Base-by-base conservation (phyloP, 257 asterid genomes). In the Petrea volubilis region DNA sequence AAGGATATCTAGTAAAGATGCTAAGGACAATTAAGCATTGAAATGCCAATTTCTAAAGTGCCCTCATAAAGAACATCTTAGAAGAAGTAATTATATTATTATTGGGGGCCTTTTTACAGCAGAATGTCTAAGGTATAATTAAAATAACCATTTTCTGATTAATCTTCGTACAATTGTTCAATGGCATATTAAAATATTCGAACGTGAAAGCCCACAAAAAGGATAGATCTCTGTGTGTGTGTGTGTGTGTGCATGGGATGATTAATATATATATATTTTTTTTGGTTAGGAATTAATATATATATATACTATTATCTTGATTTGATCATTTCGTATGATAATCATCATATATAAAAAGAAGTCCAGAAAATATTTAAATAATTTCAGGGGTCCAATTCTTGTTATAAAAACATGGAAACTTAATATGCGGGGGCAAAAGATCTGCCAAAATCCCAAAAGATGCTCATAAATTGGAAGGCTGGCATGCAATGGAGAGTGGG, bases 1-100 rank as follows among this genome's bases (percentile, higher is more conserved):
- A 70, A 77, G 79, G 88, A 80, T 83, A 85, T 87, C 93, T 81
- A 79, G 62, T 79, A 80, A 89, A 89, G 91, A 86, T 76, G 72
- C 77, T 74, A 80, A 82, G 79, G 79, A 86, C 88, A 79, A 71
- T 61, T 68, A 70, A 64, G 40, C 73, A 47, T 52, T 64, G 56
- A 60, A 73, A 79, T 63, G 44, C 77, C 74, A 74, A 71, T 77
- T 53, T 72, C 79, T 44, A 65, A 65, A 84, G 61, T 79, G 80
- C 78, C 85, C 80, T 77, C 71, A 15, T 67, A 72, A 61, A 64
- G 72, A 61, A 59, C 70, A 79, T 70, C 70, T 65, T 64, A 7
- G 74, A 61, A 60, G 12, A 61, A 53, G 2, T 66, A 38, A 7
- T 12, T 38, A 33, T 34, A 71, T 23, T 49, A 47, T 52, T 70